These are phyloP conservation scores for Hypsizygus marmoreus DNA, from an alignment of 768 basidiomycete genomes.

Conservation along the genomic window DNA sequence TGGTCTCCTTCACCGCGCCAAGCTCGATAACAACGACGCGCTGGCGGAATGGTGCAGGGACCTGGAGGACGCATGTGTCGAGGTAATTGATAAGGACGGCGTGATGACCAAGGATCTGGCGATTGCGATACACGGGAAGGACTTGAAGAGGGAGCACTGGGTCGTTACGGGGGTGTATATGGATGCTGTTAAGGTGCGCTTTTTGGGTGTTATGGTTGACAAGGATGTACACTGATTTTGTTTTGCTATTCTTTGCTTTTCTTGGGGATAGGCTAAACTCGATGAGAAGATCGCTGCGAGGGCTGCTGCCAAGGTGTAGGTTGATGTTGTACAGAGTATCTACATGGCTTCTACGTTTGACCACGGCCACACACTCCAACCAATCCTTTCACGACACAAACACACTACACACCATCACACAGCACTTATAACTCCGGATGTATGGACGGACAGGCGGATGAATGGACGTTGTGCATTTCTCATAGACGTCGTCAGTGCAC, in stretches of 20 bases:
- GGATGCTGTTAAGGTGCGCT: constrained; percentile 84
- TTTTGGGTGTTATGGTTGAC: neutral
- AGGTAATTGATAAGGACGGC: constrained; percentile 87
- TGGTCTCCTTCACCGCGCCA: constrained; percentile 89
- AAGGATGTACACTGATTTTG: neutral
- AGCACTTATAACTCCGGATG: no score
- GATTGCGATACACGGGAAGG: constrained; percentile 88
- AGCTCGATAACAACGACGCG: constrained; percentile 80
- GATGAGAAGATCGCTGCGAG: constrained; percentile 13
- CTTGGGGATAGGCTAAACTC: constrained; percentile 16
- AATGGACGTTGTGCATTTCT: no score
- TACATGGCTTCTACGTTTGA: no score
- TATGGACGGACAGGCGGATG: no score
- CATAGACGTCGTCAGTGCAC: no score
- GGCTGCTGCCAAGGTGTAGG: no score
- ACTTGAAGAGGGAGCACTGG: constrained; percentile 94
- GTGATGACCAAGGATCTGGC: constrained; percentile 98
- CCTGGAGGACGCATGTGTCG: constrained; percentile 86
- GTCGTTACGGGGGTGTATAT: constrained; percentile 93
- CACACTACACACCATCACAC: no score
- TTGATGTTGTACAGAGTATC: no score
- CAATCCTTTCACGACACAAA: no score
- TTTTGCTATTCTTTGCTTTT: no score
- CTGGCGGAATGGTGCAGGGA: constrained; percentile 74
- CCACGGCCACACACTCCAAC: no score